A percentile compares a stretch with the other conserved stretches of the same genome.
Evolutionary conservation across 1,284 basidiomycete genomes (phyloP).

Genomic region (Amylostereum chailletii): DNA sequence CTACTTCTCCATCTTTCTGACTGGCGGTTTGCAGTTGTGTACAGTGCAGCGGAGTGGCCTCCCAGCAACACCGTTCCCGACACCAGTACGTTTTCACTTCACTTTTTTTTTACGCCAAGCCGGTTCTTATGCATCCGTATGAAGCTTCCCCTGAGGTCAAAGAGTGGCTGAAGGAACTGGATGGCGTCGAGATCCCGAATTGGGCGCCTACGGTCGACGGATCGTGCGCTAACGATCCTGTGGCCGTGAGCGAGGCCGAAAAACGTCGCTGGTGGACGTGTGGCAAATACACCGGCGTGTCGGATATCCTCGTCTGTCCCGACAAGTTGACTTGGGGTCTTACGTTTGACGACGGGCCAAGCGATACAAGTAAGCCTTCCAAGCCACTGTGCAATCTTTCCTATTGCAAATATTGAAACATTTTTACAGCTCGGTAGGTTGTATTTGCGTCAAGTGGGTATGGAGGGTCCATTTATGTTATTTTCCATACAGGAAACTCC

Average conservation of each 20-base stretch:
- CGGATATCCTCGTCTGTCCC: conserved; percentile 69
- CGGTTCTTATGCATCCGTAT: neutral
- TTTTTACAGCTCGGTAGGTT: conserved; percentile 35
- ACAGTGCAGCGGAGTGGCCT: conserved; percentile 50
- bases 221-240: conserved; percentile 54
- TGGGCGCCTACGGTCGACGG: conserved; percentile 53
- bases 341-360: conserved; percentile 82
- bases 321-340: conserved; percentile 77
- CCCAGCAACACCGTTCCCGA: conserved; percentile 58
- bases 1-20: conserved; percentile 6
- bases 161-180: conserved; percentile 69
- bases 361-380: conserved; percentile 58
- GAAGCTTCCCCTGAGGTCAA: conserved; percentile 56
- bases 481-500: conserved; percentile 38
- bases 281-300: conserved; percentile 65
- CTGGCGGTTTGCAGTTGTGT: conserved; percentile 34
- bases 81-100: conserved; percentile 33
- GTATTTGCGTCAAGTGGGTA: no score
- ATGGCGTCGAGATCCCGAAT: conserved; percentile 64
- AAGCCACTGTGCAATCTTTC: conserved; percentile 4
- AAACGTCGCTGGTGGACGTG: conserved; percentile 83
- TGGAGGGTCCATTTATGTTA: no score
- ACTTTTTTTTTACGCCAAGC: neutral
- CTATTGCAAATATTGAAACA: conserved; percentile 9
- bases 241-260: conserved; percentile 48